These are phyloP conservation scores for Cladosporium sphaerospermum DNA, from an alignment of 2,329 filamentous ascomycete species.

Conservation along the genomic window DNA sequence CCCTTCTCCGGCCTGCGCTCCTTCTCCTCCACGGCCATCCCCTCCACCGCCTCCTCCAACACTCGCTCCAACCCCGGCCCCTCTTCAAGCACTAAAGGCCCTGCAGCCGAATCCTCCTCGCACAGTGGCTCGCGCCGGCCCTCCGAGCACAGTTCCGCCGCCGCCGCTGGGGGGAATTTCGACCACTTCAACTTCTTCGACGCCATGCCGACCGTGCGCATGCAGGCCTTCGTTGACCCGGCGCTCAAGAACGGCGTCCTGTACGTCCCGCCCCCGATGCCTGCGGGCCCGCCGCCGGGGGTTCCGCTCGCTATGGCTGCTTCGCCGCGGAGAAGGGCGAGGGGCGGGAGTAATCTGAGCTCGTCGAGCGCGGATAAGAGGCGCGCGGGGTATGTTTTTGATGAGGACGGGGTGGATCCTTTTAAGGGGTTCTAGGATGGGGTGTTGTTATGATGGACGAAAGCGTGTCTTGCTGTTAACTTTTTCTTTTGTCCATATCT, in stretches of 20 bases:
- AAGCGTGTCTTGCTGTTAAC: no score
- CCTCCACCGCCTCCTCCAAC: slow-evolving; percentile 33
- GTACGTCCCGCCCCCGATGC: slow-evolving; percentile 22
- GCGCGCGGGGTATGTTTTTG: slow-evolving; percentile 29
- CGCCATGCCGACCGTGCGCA: slow-evolving; percentile 81
- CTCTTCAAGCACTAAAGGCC: slow-evolving; percentile 12
- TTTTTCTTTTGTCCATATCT: no score
- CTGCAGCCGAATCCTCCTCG: slow-evolving; percentile 15
- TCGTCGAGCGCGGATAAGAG: slow-evolving; percentile 25
- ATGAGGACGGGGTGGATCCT: slow-evolving; percentile 30
- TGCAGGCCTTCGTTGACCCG: slow-evolving; percentile 88
- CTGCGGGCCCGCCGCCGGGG: slow-evolving; percentile 9
- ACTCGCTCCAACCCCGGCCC: slow-evolving; percentile 17
- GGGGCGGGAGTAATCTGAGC: slow-evolving; percentile 25
- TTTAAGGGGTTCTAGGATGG: slow-evolving; percentile 29
- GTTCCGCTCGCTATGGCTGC: neutral
- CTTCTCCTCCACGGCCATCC: slow-evolving; percentile 54
- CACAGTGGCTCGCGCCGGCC: slow-evolving; percentile 22
- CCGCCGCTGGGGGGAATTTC: slow-evolving; percentile 14
- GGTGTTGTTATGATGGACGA: no score
- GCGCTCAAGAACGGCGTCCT: slow-evolving; percentile 26
- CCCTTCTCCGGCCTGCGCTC: slow-evolving; percentile 62
- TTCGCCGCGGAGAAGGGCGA: slow-evolving; percentile 12
- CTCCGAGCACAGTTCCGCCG: slow-evolving; percentile 16
- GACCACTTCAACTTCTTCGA: slow-evolving; percentile 63